phyloP scores from a whole-genome alignment of 1,139 yeast genomes.

The Meyerozyma carpophila region DNA sequence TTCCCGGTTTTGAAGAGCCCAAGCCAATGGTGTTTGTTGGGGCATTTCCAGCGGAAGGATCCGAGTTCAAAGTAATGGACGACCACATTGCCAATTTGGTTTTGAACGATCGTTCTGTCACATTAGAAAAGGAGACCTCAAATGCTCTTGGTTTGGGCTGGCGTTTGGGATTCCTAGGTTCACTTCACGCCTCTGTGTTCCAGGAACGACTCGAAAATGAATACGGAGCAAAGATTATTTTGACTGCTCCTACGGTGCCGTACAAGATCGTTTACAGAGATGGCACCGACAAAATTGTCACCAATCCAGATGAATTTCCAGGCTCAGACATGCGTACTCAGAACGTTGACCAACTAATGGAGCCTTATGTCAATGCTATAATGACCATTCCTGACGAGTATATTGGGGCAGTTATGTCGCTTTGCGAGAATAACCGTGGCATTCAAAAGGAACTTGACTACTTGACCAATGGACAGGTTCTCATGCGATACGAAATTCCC shows the following conservation, averaged over 20 bases:
- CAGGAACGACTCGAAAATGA: constrained; percentile 88
- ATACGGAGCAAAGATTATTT: constrained; percentile 86
- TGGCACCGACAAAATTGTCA: constrained; percentile 60
- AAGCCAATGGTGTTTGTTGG: constrained; percentile 99
- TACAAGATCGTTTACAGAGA: constrained; percentile 64
- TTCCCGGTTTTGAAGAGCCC: constrained; percentile 94
- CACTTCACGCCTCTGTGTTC: constrained; percentile 92
- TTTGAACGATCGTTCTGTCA: constrained; percentile 86
- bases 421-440: constrained; percentile 84
- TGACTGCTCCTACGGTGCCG: constrained; percentile 96
- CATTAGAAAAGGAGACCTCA: constrained; percentile 85
- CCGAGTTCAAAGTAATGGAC: constrained; percentile 82
- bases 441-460: constrained; percentile 75
- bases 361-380: constrained; percentile 85
- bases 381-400: constrained; percentile 92
- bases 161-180: constrained; percentile 93
- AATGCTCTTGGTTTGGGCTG: constrained; percentile 96
- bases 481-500: constrained; percentile 76
- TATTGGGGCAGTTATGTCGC: constrained; percentile 76
- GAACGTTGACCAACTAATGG: constrained; percentile 59
- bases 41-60: constrained; percentile 95
- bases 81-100: constrained; percentile 87
- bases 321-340: constrained; percentile 36
- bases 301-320: constrained; percentile 93
- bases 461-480: constrained; percentile 74